Conservation (phyloP, 192 early-diverging fungal species). For the Coemansia sp. region DNA sequence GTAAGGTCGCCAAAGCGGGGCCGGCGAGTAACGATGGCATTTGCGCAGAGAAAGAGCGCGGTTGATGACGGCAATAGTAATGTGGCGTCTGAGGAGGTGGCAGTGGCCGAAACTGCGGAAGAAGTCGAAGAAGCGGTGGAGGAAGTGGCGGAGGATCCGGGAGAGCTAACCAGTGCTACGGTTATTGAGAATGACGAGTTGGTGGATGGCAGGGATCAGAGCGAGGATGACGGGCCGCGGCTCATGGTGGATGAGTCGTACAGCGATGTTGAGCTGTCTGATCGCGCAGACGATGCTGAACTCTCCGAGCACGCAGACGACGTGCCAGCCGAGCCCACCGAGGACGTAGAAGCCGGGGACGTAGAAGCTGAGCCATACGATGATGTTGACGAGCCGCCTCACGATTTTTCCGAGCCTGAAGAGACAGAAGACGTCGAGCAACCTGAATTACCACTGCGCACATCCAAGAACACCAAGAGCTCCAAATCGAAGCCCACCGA, state of each 20-base stretch:
- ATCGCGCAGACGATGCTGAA: background rate
- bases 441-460: background rate
- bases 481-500: constrained; percentile 1
- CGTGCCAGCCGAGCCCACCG: background rate
- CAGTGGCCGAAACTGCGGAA: background rate
- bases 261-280: background rate
- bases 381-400: background rate
- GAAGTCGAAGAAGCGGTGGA: background rate
- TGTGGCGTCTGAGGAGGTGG: background rate
- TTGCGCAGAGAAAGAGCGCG: constrained; percentile 5
- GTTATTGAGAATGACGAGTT: constrained; percentile 11
- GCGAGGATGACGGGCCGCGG: constrained; percentile 4
- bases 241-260: background rate
- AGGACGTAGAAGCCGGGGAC: no score
- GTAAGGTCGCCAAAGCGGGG: constrained; percentile 31
- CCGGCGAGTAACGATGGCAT: constrained; percentile 35
- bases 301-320: constrained; percentile 4
- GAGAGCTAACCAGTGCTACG: constrained; percentile 17
- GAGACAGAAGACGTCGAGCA: constrained; percentile 1
- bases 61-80: background rate
- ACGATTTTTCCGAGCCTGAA: constrained; percentile 3
- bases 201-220: background rate
- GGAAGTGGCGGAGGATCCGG: background rate
- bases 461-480: background rate
- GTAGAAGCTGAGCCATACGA: no score